Base-by-base conservation (phyloP, 805 yeast species). In the Torulaspora franciscae region DNA sequence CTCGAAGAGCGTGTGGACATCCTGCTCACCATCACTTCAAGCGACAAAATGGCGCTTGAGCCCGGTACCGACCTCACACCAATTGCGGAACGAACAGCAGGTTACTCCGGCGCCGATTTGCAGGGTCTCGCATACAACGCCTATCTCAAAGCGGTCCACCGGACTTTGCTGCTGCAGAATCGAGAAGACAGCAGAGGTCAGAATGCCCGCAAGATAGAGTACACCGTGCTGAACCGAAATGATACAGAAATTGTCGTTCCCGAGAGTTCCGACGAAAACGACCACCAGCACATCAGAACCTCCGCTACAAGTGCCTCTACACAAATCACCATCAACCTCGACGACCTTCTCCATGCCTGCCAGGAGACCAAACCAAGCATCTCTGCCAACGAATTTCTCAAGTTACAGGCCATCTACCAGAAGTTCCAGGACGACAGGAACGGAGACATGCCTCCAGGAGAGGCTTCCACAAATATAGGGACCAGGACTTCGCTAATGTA, bases 71-170 rank as follows among this genome's bases (percentile, higher is more conserved):
- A 76, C 37, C 62, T 88, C 36, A 64, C 65, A 1, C 68, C 62
- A 5, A 66, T 88, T 39, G 90, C 95, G 0, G 52, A 57, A 8
- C 51, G 60, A 3, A 80, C 95, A 0, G 79, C 74, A 0, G 96
- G 96, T 0, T 90, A 76, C 55, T 85, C 96, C 10, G 96, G 96
- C 11, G 99, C 99, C 0, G 99, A 91, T 66, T 69, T 91, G 61
- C 98, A 90, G 65, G 96, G 96, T 0, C 65, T 91, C 39, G 82
- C 89, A 32, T 91, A 89, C 64, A 93, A 88, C 65, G 96, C 97
- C 0, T 88, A 90, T 62, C 71, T 91, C 60, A 83, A 81, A 54
- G 95, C 95, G 10, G 89, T 85, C 5, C 93, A 85, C 59, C 75
- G 78, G 28, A 80, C 76, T 51, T 74, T 89, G 52, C 78, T 76